A percentile compares a stretch with the other conserved stretches of the same genome.
These are phyloP conservation scores for Neurospora sp. DNA, from an alignment of 495 filamentous ascomycete species.

Conservation along the genomic window DNA sequence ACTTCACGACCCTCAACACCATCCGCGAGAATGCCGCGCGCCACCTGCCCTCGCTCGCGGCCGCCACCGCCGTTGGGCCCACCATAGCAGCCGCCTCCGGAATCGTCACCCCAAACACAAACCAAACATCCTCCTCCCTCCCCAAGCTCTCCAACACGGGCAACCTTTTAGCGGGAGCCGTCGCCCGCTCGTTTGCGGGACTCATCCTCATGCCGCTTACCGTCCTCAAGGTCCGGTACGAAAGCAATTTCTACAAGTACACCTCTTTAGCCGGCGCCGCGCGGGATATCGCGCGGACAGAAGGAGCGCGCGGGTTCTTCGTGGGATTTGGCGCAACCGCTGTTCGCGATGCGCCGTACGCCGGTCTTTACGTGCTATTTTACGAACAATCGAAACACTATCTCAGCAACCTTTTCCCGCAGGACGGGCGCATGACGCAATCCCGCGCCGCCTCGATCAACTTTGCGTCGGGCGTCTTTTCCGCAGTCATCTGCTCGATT, in stretches of 20 bases:
- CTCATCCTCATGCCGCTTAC: slow-evolving; percentile 95
- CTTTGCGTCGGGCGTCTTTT: slow-evolving; percentile 65
- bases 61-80: slow-evolving; percentile 7
- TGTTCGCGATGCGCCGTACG: slow-evolving; percentile 87
- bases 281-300: slow-evolving; percentile 59
- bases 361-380: slow-evolving; percentile 85
- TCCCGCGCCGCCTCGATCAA: slow-evolving; percentile 64
- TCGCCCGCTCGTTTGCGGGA: slow-evolving; percentile 74
- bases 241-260: slow-evolving; percentile 77
- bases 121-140: slow-evolving; percentile 57
- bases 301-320: slow-evolving; percentile 82
- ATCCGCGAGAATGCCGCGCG: slow-evolving; percentile 62
- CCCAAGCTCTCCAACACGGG: slow-evolving; percentile 76
- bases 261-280: slow-evolving; percentile 62
- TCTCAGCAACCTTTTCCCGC: slow-evolving; percentile 35
- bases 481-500: slow-evolving; percentile 67
- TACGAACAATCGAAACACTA: slow-evolving; percentile 81
- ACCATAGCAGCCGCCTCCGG: background rate
- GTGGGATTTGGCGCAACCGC: slow-evolving; percentile 90
- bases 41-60: slow-evolving; percentile 25
- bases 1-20: slow-evolving; percentile 82
- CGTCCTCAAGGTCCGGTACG: slow-evolving; percentile 93
- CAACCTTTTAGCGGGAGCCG: slow-evolving; percentile 76
- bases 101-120: background rate
- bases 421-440: slow-evolving; percentile 14